A percentile compares a stretch with the other conserved stretches of the same genome.
These are phyloP conservation scores for Dictyostelium intermedium DNA, from an alignment of 78 protist genomes.

Conservation along the genomic window DNA sequence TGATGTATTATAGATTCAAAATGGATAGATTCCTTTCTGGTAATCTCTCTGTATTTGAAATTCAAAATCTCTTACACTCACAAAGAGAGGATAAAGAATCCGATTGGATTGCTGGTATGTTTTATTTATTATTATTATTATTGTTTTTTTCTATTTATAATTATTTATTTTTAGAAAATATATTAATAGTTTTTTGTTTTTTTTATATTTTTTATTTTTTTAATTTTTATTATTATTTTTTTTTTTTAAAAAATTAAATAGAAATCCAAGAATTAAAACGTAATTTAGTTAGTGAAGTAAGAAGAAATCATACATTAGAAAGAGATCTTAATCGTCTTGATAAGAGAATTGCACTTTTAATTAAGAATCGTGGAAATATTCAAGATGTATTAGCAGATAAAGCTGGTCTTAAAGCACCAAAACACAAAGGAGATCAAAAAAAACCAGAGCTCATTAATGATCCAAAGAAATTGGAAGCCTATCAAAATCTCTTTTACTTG, in stretches of 20 bases:
- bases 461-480: constrained; percentile 86
- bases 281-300: constrained; percentile 84
- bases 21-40: constrained; percentile 83
- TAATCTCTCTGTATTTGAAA: constrained; percentile 72
- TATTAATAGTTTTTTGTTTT: background rate
- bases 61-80: constrained; percentile 63
- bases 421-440: constrained; percentile 72
- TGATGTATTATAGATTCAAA: constrained; percentile 83
- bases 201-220: background rate
- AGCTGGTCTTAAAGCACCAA: constrained; percentile 72
- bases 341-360: constrained; percentile 86
- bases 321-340: constrained; percentile 87
- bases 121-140: background rate
- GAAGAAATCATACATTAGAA: constrained; percentile 82
- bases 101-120: constrained; percentile 66
- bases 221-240: no score
- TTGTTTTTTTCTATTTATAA: background rate
- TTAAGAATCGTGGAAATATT: constrained; percentile 87
- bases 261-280: constrained; percentile 69
- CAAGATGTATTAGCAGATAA: constrained; percentile 77
- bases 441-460: constrained; percentile 81
- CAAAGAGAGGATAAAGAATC: constrained; percentile 54
- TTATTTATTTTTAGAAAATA: no score
- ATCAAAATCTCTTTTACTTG: constrained; percentile 86
- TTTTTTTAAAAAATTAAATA: background rate